Percentiles rank a stretch among this genome's conserved stretches.
Evolutionary conservation across 441 rosid genomes (phyloP).

Genomic region (Pelargonium hybrid): DNA sequence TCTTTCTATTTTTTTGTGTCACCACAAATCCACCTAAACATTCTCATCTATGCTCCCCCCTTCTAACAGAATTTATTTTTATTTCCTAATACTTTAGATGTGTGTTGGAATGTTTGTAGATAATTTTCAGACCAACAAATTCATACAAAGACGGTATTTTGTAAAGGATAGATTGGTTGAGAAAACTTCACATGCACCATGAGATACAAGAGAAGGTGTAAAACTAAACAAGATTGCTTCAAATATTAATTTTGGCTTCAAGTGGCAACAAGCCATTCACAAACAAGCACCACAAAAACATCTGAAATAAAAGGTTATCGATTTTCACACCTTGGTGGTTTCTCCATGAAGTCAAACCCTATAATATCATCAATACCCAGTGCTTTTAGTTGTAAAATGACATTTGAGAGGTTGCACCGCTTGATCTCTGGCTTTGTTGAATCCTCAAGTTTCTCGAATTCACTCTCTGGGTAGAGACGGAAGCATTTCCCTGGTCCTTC

Average conservation of each 20-base stretch:
- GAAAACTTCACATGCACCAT: neutral
- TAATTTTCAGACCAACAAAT: neutral
- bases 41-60: neutral
- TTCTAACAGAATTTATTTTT: neutral
- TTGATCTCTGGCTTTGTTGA: conserved; percentile 87
- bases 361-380: conserved; percentile 76
- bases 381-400: conserved; percentile 87
- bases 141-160: neutral
- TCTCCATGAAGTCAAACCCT: conserved; percentile 92
- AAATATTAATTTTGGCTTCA: neutral
- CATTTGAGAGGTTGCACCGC: conserved; percentile 80
- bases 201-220: neutral
- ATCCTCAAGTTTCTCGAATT: conserved; percentile 84
- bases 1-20: too few relatives aligned
- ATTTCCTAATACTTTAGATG: neutral
- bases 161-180: neutral
- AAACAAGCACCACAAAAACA: neutral
- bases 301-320: conserved; percentile 4
- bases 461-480: conserved; percentile 81
- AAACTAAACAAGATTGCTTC: neutral
- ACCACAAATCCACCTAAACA: too few relatives aligned
- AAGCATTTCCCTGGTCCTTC: conserved; percentile 89
- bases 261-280: neutral
- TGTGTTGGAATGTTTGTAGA: neutral
- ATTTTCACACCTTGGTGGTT: conserved; percentile 62